These are phyloP conservation scores for Solanum raphanifolium DNA, from an alignment of 257 asterid genomes.

Conservation along the genomic window DNA sequence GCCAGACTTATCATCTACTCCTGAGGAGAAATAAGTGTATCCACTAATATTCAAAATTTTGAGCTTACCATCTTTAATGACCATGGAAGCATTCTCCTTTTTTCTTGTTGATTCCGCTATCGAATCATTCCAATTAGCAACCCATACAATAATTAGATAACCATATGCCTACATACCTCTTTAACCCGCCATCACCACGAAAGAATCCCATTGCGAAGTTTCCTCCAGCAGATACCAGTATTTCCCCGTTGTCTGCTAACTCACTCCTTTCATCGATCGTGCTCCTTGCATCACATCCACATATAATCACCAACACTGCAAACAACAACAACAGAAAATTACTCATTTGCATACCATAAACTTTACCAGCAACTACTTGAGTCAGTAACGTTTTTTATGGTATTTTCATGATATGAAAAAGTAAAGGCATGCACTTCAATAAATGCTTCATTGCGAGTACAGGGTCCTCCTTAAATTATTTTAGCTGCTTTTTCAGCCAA, in stretches of 20 bases:
- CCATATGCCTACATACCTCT: conserved; percentile 39
- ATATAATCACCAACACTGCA: not conserved
- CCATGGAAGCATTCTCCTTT: not conserved
- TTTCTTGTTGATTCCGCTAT: not conserved
- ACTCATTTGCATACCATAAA: not conserved
- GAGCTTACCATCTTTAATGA: conserved; percentile 24
- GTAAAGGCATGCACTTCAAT: not conserved
- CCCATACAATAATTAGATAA: conserved; percentile 32
- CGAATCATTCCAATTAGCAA: conserved; percentile 18
- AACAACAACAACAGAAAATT: not conserved
- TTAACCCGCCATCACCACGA: not conserved
- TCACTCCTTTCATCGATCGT: conserved; percentile 1
- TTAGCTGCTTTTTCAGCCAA: not conserved
- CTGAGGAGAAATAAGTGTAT: not conserved
- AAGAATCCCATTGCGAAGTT: conserved; percentile 36
- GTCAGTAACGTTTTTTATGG: not conserved
- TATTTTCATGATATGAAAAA: not conserved
- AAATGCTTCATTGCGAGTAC: not conserved
- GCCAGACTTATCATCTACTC: not conserved
- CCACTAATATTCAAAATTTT: not conserved
- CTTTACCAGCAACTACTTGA: not conserved
- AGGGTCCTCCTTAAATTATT: not conserved
- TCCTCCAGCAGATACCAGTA: conserved; percentile 27
- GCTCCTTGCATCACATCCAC: conserved; percentile 20
- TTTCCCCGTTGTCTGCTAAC: not conserved